phyloP scores from a whole-genome alignment of 2,329 filamentous ascomycete species.

The Scedosporium minutisporum region DNA sequence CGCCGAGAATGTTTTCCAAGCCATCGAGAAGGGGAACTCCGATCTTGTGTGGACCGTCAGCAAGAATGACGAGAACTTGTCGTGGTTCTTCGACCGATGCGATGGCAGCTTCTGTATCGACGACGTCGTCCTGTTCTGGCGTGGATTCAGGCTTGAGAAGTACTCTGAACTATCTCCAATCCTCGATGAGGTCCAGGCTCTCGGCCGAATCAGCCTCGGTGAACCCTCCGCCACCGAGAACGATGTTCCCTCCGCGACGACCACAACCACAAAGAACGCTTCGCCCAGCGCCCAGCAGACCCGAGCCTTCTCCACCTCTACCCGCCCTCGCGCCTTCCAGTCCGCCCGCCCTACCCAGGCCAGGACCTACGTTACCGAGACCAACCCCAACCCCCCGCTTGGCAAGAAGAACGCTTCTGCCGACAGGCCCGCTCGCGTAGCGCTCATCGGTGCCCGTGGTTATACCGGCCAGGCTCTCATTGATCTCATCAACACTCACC shows the following conservation, averaged over 20 bases:
- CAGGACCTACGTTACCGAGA: slow-evolving; percentile 40
- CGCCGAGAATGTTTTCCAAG: slow-evolving; percentile 87
- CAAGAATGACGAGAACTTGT: slow-evolving; percentile 90
- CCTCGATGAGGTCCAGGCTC: slow-evolving; percentile 74
- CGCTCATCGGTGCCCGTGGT: slow-evolving; percentile 81
- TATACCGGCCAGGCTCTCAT: slow-evolving; percentile 92
- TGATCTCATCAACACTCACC: slow-evolving; percentile 76
- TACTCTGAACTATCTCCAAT: slow-evolving; percentile 72
- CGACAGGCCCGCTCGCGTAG: slow-evolving; percentile 66
- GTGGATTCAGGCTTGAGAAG: slow-evolving; percentile 65
- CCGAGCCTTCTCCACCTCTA: slow-evolving; percentile 57
- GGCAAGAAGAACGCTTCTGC: slow-evolving; percentile 84
- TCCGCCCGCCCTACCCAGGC: slow-evolving; percentile 5
- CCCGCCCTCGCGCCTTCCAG: slow-evolving; percentile 18
- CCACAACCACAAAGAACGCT: slow-evolving; percentile 41
- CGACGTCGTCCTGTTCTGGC: slow-evolving; percentile 88
- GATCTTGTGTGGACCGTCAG: slow-evolving; percentile 94
- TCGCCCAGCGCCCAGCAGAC: slow-evolving; percentile 5
- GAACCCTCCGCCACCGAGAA: slow-evolving; percentile 57
- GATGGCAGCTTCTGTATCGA: slow-evolving; percentile 81
- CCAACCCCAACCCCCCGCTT: slow-evolving; percentile 83
- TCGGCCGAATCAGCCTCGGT: slow-evolving; percentile 79
- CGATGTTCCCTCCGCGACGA: slow-evolving; percentile 19
- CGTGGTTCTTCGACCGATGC: slow-evolving; percentile 97
- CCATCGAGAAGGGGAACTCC: slow-evolving; percentile 87